Evolutionary conservation across 2,329 filamentous ascomycete species (phyloP).

Genomic region (Pseudogymnoascus sp.): DNA sequence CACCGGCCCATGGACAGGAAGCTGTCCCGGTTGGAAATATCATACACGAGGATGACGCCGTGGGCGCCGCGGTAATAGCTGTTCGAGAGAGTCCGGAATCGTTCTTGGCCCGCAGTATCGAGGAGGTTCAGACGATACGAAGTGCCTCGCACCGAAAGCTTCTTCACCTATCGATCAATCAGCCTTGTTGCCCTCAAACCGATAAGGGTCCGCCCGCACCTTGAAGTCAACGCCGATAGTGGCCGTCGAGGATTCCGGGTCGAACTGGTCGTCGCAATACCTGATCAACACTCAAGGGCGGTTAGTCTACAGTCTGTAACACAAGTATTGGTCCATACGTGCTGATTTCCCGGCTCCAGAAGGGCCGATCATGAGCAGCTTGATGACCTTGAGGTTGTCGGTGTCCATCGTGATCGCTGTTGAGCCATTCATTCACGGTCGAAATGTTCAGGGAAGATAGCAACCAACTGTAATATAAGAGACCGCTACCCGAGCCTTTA

Average conservation of each 20-base stretch:
- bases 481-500: not conserved
- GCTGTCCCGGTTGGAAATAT: slow-evolving; percentile 60
- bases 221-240: slow-evolving; percentile 53
- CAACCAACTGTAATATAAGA: not conserved
- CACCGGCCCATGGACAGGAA: slow-evolving; percentile 47
- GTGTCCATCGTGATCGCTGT: slow-evolving; percentile 32
- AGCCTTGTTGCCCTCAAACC: not conserved
- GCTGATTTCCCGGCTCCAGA: slow-evolving; percentile 50
- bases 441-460: not conserved
- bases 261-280: slow-evolving; percentile 52
- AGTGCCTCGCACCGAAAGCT: slow-evolving; percentile 43
- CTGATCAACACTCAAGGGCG: slow-evolving; percentile 40
- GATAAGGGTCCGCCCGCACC: slow-evolving; percentile 26
- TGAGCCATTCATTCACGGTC: slow-evolving; percentile 14
- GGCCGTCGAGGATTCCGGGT: slow-evolving; percentile 45
- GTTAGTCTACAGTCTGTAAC: slow-evolving; percentile 11
- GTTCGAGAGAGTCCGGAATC: slow-evolving; percentile 87
- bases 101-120: slow-evolving; percentile 92
- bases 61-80: slow-evolving; percentile 95
- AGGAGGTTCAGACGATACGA: slow-evolving; percentile 47
- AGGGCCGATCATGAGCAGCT: slow-evolving; percentile 48
- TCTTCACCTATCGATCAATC: slow-evolving; percentile 38
- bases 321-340: slow-evolving; percentile 31
- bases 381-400: slow-evolving; percentile 43
- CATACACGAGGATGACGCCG: slow-evolving; percentile 92